A percentile compares a stretch with the other conserved stretches of the same genome.
phyloP scores from a whole-genome alignment of 495 filamentous ascomycete species.

The Aspergillus cavernicola region DNA sequence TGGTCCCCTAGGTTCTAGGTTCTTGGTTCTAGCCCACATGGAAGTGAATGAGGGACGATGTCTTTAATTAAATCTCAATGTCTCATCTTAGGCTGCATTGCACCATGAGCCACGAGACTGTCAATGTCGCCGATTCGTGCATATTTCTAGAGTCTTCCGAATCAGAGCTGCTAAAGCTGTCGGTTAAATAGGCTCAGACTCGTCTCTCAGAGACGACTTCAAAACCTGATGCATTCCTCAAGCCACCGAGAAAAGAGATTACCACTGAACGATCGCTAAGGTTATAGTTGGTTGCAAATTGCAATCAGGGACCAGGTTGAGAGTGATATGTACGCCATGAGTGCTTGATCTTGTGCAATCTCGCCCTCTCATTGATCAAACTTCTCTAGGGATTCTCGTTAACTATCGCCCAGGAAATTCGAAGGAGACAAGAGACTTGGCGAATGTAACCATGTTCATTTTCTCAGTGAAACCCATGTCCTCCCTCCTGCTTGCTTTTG shows the following conservation, averaged over 20 bases:
- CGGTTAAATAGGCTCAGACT: not conserved
- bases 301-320: not conserved
- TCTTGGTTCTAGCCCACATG: too few relatives aligned
- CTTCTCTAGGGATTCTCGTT: not conserved
- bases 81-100: not conserved
- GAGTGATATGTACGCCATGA: not conserved
- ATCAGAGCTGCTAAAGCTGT: not conserved
- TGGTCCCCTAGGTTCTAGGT: too few relatives aligned
- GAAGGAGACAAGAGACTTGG: conserved; percentile 5
- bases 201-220: too few relatives aligned
- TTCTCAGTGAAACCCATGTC: not conserved
- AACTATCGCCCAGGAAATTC: not conserved
- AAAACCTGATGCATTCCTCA: not conserved
- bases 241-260: not conserved
- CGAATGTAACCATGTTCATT: not conserved
- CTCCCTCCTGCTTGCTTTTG: not conserved
- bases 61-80: not conserved
- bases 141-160: not conserved
- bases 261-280: not conserved
- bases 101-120: not conserved
- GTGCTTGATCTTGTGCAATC: conserved; percentile 4
- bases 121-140: not conserved
- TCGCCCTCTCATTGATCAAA: not conserved
- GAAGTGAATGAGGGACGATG: too few relatives aligned
- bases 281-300: not conserved